These are phyloP conservation scores for Celoporthe dispersa DNA, from an alignment of 2,329 filamentous ascomycete genomes.

Conservation along the genomic window DNA sequence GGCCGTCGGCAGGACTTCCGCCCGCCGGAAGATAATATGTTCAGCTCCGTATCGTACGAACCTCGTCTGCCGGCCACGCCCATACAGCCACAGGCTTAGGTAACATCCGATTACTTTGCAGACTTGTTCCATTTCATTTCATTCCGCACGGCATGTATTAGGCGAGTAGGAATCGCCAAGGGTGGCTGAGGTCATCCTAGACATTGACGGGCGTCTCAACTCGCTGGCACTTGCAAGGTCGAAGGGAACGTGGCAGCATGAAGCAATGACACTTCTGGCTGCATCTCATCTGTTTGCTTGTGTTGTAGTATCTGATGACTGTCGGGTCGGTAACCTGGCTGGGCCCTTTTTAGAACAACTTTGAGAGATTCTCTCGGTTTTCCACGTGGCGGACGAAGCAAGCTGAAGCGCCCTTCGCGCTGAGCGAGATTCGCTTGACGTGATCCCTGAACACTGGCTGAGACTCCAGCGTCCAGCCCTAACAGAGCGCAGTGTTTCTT, in stretches of 20 bases:
- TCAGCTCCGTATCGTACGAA: neutral
- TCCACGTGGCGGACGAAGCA: neutral
- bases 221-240: neutral
- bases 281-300: neutral
- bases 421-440: neutral
- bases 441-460: neutral
- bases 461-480: neutral
- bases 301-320: neutral
- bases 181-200: neutral
- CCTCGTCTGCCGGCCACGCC: neutral
- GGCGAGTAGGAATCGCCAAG: neutral
- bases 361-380: neutral
- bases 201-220: neutral
- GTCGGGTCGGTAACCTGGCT: neutral
- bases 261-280: neutral
- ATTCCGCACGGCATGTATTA: neutral
- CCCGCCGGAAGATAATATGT: neutral
- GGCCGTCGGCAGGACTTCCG: neutral
- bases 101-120: neutral
- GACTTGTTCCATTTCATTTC: neutral
- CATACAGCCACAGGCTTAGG: too few species aligned
- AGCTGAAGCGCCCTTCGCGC: neutral
- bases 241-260: neutral
- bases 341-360: neutral
- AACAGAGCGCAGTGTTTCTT: neutral